These are phyloP conservation scores for Paraglomus brasilianum DNA, from an alignment of 192 early-diverging fungal species.

Conservation along the genomic window DNA sequence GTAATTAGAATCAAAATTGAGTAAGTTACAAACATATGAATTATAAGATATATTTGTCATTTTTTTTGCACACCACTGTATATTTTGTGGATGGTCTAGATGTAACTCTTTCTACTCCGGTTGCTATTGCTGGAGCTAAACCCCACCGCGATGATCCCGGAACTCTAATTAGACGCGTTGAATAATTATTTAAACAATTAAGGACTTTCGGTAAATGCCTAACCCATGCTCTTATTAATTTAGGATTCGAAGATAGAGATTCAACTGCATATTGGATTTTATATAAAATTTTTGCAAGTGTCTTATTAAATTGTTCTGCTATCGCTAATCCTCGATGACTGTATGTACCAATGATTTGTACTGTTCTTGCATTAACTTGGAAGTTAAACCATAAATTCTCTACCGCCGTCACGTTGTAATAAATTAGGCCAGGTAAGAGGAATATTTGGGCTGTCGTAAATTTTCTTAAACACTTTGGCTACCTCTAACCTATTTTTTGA, in stretches of 20 bases:
- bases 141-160: slow-evolving; percentile 13
- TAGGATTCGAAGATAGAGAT: slow-evolving; percentile 2
- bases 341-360: slow-evolving; percentile 9
- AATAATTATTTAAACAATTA: slow-evolving; percentile 5
- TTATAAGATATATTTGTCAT: too few species aligned
- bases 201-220: slow-evolving; percentile 15
- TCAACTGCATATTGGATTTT: slow-evolving; percentile 12
- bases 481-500: slow-evolving; percentile 14
- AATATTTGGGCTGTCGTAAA: slow-evolving; percentile 3
- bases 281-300: slow-evolving; percentile 7
- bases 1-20: too few species aligned
- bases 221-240: slow-evolving; percentile 21
- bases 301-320: slow-evolving; percentile 10
- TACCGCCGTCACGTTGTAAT: neutral
- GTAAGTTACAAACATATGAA: too few species aligned
- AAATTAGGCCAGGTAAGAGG: neutral
- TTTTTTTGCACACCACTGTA: too few species aligned
- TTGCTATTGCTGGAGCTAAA: slow-evolving; percentile 14
- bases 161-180: slow-evolving; percentile 13
- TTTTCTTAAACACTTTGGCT: slow-evolving; percentile 10
- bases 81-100: slow-evolving; percentile 21
- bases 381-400: neutral
- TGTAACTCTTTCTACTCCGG: neutral
- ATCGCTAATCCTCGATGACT: slow-evolving; percentile 2
- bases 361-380: neutral